phyloP scores from a whole-genome alignment of 2,329 filamentous ascomycete genomes.

The Fusarium piperis region DNA sequence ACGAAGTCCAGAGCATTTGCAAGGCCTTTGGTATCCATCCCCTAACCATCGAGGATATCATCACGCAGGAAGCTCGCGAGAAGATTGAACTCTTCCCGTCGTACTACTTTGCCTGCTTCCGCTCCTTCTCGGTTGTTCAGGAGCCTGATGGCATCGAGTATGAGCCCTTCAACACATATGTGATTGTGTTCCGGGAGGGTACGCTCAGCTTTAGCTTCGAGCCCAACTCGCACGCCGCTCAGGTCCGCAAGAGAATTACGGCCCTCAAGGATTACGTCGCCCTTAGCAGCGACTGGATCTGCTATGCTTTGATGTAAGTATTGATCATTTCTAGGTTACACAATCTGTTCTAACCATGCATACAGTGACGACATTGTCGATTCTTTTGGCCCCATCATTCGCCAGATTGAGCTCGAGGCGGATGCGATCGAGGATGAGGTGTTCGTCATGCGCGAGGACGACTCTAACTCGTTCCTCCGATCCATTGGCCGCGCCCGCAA shows the following conservation, averaged over 20 bases:
- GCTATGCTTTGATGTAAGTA: slow-evolving; percentile 92
- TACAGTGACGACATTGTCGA: slow-evolving; percentile 93
- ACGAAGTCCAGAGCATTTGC: slow-evolving; percentile 87
- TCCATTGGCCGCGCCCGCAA: slow-evolving; percentile 92
- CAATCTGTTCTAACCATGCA: slow-evolving; percentile 37
- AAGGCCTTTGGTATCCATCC: slow-evolving; percentile 96
- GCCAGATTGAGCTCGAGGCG: slow-evolving; percentile 85
- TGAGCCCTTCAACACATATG: slow-evolving; percentile 95
- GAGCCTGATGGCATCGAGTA: slow-evolving; percentile 85
- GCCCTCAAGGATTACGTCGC: slow-evolving; percentile 94
- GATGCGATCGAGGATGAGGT: slow-evolving; percentile 96
- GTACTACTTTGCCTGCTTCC: slow-evolving; percentile 98
- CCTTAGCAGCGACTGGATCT: slow-evolving; percentile 97
- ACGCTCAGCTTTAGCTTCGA: slow-evolving; percentile 94
- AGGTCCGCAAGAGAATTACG: slow-evolving; percentile 91
- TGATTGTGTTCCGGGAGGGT: slow-evolving; percentile 95
- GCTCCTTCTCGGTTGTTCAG: slow-evolving; percentile 84
- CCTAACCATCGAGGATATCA: slow-evolving; percentile 94
- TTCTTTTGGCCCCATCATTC: slow-evolving; percentile 89
- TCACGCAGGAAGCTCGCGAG: slow-evolving; percentile 93
- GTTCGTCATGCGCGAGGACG: slow-evolving; percentile 89
- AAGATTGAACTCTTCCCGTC: slow-evolving; percentile 98
- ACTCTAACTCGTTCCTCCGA: slow-evolving; percentile 86
- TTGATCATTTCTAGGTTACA: background rate
- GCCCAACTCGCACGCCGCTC: slow-evolving; percentile 85